These are phyloP conservation scores for Magnusiomyces suaveolens DNA, from an alignment of 1,139 yeast genomes.

Conservation along the genomic window DNA sequence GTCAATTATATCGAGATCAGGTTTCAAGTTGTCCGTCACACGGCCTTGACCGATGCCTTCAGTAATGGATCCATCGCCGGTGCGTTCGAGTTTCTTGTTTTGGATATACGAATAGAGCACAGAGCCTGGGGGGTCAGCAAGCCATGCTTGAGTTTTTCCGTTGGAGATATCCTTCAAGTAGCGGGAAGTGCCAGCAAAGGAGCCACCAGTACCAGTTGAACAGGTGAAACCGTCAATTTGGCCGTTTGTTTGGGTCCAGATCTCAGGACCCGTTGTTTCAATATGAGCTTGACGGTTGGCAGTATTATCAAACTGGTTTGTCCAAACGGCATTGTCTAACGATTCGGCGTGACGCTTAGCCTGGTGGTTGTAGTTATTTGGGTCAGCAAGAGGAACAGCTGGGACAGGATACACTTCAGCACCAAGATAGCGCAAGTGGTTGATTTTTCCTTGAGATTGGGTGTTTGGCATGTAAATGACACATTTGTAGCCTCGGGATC, in stretches of 20 bases:
- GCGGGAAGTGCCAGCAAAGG: conserved; percentile 74
- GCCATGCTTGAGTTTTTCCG: conserved; percentile 48
- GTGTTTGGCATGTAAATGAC: conserved; percentile 87
- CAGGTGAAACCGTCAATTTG: conserved; percentile 77
- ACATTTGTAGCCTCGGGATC: conserved; percentile 74
- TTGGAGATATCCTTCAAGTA: conserved; percentile 58
- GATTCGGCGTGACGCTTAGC: conserved; percentile 75
- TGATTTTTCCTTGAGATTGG: conserved; percentile 69
- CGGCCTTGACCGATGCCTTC: conserved; percentile 96
- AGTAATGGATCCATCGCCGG: conserved; percentile 73
- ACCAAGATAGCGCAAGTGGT: conserved; percentile 61
- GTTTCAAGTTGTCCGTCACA: conserved; percentile 69
- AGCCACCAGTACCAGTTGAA: conserved; percentile 87
- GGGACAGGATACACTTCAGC: conserved; percentile 90
- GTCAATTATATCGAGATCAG: conserved; percentile 67
- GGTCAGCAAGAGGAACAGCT: conserved; percentile 71
- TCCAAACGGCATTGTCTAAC: conserved; percentile 76
- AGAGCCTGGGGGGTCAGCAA: conserved; percentile 93
- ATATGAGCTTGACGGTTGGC: conserved; percentile 87
- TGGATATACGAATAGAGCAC: conserved; percentile 70
- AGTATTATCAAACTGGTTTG: conserved; percentile 77
- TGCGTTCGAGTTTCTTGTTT: conserved; percentile 49
- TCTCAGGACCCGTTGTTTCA: conserved; percentile 88
- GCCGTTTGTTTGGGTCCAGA: conserved; percentile 81
- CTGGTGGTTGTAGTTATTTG: conserved; percentile 74